phyloP scores from a whole-genome alignment of 2,329 filamentous ascomycete species.

The Arthrobotrys conoides region DNA sequence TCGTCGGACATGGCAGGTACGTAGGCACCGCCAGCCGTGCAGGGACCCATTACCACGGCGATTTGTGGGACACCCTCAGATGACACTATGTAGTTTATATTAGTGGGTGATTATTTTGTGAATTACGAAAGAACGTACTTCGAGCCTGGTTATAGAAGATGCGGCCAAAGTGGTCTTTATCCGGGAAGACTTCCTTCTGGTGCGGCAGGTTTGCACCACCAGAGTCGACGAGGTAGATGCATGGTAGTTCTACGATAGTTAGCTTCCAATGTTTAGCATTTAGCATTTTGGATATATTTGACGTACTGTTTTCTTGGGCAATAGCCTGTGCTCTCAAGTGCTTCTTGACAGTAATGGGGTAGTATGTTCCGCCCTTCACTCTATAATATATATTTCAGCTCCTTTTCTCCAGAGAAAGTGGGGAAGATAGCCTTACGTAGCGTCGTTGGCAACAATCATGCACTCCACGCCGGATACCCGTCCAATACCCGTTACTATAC shows the following conservation, averaged over 20 bases:
- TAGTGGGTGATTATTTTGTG: background rate
- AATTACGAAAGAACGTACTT: conserved; percentile 67
- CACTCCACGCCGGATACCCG: conserved; percentile 91
- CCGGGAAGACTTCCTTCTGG: conserved; percentile 95
- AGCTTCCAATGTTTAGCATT: background rate
- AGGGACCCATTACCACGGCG: conserved; percentile 95
- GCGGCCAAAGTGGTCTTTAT: conserved; percentile 92
- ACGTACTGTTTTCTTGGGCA: conserved; percentile 85
- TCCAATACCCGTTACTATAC: conserved; percentile 92
- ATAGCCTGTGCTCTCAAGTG: conserved; percentile 92
- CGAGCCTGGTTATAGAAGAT: conserved; percentile 98
- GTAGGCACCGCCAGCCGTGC: conserved; percentile 78
- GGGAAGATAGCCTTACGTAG: conserved; percentile 72
- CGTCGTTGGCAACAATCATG: conserved; percentile 95
- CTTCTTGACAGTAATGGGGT: conserved; percentile 97
- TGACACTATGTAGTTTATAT: conserved; percentile 73
- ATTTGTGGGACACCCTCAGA: conserved; percentile 90
- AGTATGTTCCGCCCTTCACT: conserved; percentile 97
- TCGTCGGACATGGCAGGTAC: conserved; percentile 98
- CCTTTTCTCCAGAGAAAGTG: background rate
- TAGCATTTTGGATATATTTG: conserved; percentile 44
- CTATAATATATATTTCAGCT: conserved; percentile 60
- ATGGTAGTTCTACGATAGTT: conserved; percentile 72
- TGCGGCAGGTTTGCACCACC: conserved; percentile 95
- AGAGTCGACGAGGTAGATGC: conserved; percentile 96